These are phyloP conservation scores for Carex kokanica DNA, from an alignment of 176 grass and related monocot genomes.

Conservation along the genomic window DNA sequence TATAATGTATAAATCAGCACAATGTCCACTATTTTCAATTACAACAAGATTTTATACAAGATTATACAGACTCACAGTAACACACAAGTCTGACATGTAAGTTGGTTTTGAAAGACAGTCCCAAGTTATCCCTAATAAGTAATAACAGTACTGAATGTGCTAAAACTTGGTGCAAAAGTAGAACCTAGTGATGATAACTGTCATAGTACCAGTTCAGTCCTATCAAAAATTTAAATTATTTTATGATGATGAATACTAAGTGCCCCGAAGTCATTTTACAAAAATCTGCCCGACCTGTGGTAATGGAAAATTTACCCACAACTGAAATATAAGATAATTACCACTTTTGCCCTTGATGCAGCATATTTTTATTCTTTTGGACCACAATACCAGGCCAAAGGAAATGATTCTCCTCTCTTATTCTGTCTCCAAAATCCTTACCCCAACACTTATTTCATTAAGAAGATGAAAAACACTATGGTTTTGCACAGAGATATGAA, in stretches of 20 bases:
- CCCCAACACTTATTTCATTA: not conserved
- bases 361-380: not conserved
- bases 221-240: not conserved
- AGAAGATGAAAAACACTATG: not conserved
- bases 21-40: not conserved
- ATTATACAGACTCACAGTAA: not conserved
- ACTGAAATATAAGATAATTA: not conserved
- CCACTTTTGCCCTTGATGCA: not conserved
- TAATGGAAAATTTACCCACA: not conserved
- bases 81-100: not conserved
- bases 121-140: not conserved
- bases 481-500: not conserved
- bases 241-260: not conserved
- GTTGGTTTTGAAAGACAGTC: not conserved
- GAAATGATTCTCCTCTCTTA: not conserved
- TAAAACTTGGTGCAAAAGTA: not conserved
- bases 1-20: not conserved
- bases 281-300: not conserved
- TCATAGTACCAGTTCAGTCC: not conserved
- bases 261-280: not conserved
- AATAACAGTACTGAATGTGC: not conserved
- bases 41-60: not conserved
- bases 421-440: not conserved
- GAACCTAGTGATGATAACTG: not conserved
- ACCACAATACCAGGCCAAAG: not conserved